These are phyloP conservation scores for Dorcoceras hygrometricum DNA, from an alignment of 257 asterid genomes.

Conservation along the genomic window DNA sequence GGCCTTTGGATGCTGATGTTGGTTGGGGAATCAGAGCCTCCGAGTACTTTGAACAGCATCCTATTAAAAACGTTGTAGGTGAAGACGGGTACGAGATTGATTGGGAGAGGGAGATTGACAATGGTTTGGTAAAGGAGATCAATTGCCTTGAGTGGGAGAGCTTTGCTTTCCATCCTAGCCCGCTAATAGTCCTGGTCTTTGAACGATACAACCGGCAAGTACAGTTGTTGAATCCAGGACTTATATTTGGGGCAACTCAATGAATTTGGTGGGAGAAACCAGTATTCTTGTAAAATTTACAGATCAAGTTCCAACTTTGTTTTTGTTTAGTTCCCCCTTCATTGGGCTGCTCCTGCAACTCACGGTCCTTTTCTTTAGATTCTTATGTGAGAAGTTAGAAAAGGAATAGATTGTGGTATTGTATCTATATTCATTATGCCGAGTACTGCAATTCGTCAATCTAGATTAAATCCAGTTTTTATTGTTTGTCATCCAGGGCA, in stretches of 20 bases:
- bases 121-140: slow-evolving; percentile 81
- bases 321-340: neutral
- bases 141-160: slow-evolving; percentile 97
- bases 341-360: neutral
- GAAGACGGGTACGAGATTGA: slow-evolving; percentile 79
- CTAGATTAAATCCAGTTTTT: neutral
- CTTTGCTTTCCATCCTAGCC: slow-evolving; percentile 97
- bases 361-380: too few species aligned
- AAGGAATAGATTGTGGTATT: neutral
- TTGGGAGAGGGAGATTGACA: slow-evolving; percentile 93
- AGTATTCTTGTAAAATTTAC: neutral
- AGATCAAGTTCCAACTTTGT: neutral
- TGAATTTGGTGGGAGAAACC: neutral
- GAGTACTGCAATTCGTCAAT: neutral
- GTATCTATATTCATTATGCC: neutral
- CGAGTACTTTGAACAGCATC: slow-evolving; percentile 78
- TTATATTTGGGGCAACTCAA: too few species aligned
- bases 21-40: slow-evolving; percentile 98
- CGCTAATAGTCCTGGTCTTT: slow-evolving; percentile 73
- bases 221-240: neutral
- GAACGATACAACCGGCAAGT: slow-evolving; percentile 85
- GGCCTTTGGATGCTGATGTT: slow-evolving; percentile 96
- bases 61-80: slow-evolving; percentile 67
- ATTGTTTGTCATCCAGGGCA: slow-evolving; percentile 49
- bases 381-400: neutral